Percentiles rank a stretch among this genome's conserved stretches.
Evolutionary conservation across 1,284 basidiomycete species (phyloP).

Genomic region (Kwoniella shivajii): DNA sequence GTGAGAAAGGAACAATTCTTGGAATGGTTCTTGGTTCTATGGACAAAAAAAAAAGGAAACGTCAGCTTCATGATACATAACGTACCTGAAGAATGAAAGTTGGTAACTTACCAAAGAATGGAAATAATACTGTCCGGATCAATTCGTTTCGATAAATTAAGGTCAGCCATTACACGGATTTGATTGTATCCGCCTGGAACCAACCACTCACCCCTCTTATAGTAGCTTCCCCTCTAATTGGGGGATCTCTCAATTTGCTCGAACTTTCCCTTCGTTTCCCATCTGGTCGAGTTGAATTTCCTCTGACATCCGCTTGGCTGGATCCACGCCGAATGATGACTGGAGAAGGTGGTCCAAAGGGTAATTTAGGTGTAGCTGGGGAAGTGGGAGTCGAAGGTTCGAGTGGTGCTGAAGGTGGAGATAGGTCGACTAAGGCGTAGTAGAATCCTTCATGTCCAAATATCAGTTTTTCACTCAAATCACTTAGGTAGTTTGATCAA

Average conservation of each 20-base stretch:
- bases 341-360: constrained; percentile 16
- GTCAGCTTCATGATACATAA: too few species aligned
- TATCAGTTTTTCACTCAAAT: background rate
- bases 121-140: constrained; percentile 69
- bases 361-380: constrained; percentile 22
- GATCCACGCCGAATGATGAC: constrained; percentile 11
- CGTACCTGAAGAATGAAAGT: too few species aligned
- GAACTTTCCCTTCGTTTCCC: constrained; percentile 28
- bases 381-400: constrained; percentile 36
- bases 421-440: constrained; percentile 60
- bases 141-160: too few species aligned
- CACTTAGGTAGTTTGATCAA: background rate
- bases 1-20: constrained; percentile 57
- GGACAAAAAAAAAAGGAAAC: constrained; percentile 2
- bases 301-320: constrained; percentile 18
- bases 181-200: too few species aligned
- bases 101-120: constrained; percentile 60
- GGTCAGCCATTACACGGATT: too few species aligned
- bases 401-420: constrained; percentile 30
- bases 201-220: constrained; percentile 47
- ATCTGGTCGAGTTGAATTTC: constrained; percentile 27
- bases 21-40: constrained; percentile 53
- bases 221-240: constrained; percentile 38
- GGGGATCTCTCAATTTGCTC: constrained; percentile 13
- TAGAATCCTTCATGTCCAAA: constrained; percentile 67